Percentiles rank a stretch among this genome's conserved stretches.
Evolutionary conservation across 2,329 filamentous ascomycete species (phyloP).

Genomic region (Metarhizium brunneum): DNA sequence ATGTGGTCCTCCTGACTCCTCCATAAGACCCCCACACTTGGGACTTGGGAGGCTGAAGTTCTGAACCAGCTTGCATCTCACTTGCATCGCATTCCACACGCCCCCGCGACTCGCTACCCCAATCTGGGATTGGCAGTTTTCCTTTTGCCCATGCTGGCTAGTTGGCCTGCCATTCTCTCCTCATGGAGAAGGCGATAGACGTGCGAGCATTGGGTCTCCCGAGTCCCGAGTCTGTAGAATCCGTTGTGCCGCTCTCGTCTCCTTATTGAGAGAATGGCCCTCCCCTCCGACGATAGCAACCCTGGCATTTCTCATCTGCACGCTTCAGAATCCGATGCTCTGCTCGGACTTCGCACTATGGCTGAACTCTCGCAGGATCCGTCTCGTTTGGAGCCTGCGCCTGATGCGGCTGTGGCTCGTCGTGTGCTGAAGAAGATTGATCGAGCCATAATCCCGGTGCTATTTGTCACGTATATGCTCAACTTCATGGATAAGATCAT

Average conservation of each 20-base stretch:
- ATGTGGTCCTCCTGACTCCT: too few relatives aligned
- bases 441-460: conserved; percentile 39
- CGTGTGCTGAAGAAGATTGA: conserved; percentile 47
- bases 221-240: neutral
- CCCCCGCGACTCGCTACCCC: too few relatives aligned
- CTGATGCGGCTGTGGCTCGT: conserved; percentile 18
- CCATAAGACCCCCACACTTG: too few relatives aligned
- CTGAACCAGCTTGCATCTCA: too few relatives aligned
- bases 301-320: neutral
- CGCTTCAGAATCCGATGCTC: neutral
- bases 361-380: neutral
- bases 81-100: too few relatives aligned
- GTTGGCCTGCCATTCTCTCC: neutral
- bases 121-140: too few relatives aligned
- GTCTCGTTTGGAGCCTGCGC: conserved; percentile 25
- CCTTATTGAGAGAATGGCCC: neutral
- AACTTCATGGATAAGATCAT: conserved; percentile 54
- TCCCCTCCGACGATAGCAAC: neutral
- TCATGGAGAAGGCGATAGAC: neutral
- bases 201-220: neutral
- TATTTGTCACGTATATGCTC: conserved; percentile 48
- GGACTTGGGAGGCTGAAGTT: too few relatives aligned
- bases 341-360: neutral
- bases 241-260: neutral
- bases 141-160: too few relatives aligned